phyloP scores from a whole-genome alignment of 139 green algal species.

The Deuterostichococcus epilithicus region DNA sequence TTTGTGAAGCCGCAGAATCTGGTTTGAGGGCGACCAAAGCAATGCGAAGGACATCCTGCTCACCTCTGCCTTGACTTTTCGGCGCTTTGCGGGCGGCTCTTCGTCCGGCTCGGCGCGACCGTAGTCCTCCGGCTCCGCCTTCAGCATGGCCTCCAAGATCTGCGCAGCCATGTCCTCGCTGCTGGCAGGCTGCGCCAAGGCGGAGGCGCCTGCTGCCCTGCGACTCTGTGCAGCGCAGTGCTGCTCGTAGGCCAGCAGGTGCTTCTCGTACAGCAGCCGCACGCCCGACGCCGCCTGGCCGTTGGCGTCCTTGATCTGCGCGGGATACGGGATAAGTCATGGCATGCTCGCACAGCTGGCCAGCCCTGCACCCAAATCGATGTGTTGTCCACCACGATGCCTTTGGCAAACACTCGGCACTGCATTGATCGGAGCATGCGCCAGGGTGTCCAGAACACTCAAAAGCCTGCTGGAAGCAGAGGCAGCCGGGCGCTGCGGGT shows the following conservation, averaged over 20 bases:
- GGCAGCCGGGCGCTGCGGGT: not conserved
- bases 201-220: constrained; percentile 5
- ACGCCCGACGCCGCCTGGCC: constrained; percentile 61
- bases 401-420: no score
- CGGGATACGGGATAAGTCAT: not conserved
- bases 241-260: constrained; percentile 70
- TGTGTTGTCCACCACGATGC: not conserved
- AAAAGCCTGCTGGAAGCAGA: not conserved
- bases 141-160: constrained; percentile 49
- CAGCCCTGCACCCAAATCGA: not conserved
- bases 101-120: not conserved
- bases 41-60: not conserved
- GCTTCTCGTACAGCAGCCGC: constrained; percentile 71
- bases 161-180: constrained; percentile 27
- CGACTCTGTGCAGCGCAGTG: constrained; percentile 18
- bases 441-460: no score
- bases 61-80: not conserved
- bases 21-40: no score
- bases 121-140: not conserved
- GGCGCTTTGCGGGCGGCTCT: constrained; percentile 8
- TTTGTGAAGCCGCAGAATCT: no score
- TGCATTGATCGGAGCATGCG: no score
- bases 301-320: constrained; percentile 45
- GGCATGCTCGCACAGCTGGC: not conserved
- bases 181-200: constrained; percentile 1